Conservation (phyloP, 2,329 filamentous ascomycete genomes). For the Aspergillus arachidicola region DNA sequence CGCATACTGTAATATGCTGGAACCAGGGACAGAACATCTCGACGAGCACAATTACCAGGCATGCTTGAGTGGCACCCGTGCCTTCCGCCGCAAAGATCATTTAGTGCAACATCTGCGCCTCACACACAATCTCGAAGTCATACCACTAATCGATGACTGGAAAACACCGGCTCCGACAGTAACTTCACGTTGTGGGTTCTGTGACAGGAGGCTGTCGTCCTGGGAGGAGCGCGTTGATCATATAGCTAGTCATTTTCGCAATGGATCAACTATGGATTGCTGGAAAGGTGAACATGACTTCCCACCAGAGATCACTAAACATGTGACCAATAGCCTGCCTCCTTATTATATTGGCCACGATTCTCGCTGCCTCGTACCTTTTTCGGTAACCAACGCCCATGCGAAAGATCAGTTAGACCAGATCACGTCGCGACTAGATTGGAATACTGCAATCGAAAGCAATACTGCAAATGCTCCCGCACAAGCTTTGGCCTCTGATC, state of each 20-base stretch:
- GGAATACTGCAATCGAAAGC: not conserved
- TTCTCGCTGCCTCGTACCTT: constrained; percentile 22
- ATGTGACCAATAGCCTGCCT: constrained; percentile 20
- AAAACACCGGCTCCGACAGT: constrained; percentile 43
- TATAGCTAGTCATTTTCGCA: constrained; percentile 55
- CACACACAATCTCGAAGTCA: constrained; percentile 49
- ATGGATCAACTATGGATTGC: constrained; percentile 53
- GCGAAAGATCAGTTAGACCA: constrained; percentile 22
- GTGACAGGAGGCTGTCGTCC: constrained; percentile 47
- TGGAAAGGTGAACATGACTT: constrained; percentile 58
- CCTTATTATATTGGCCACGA: constrained; percentile 26
- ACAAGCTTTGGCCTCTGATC: not conserved
- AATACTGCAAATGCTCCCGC: not conserved
- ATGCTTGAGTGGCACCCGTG: constrained; percentile 52
- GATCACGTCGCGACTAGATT: constrained; percentile 12
- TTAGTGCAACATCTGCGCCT: constrained; percentile 56
- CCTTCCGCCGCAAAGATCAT: constrained; percentile 58
- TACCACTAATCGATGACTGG: constrained; percentile 18
- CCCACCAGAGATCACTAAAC: constrained; percentile 15
- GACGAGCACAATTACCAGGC: constrained; percentile 51
- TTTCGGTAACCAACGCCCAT: constrained; percentile 19
- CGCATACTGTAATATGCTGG: constrained; percentile 52
- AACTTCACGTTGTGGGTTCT: constrained; percentile 56
- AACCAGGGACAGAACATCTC: constrained; percentile 51
- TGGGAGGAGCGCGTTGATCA: constrained; percentile 57